Conservation (phyloP, 345 rosid species). For the Dimocarpus longan region DNA sequence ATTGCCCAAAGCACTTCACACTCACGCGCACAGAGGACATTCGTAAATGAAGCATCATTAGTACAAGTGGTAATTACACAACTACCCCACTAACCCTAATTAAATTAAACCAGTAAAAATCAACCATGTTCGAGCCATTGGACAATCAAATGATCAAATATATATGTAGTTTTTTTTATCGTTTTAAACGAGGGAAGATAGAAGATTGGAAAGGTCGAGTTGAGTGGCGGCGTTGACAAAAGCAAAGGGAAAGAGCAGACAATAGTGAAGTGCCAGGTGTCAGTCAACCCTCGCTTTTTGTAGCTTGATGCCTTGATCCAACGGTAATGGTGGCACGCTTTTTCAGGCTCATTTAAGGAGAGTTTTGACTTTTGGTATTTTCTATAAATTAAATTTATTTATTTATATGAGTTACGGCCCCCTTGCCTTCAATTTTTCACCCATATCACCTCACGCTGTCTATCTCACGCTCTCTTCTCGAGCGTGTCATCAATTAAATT, state of each 20-base stretch:
- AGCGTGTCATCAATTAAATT: too few species aligned
- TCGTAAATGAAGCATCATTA: constrained; percentile 20
- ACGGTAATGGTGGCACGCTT: constrained; percentile 51
- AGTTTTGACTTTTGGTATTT: constrained; percentile 37
- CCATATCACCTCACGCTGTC: not conserved
- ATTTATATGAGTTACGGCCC: constrained; percentile 9
- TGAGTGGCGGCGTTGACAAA: constrained; percentile 42
- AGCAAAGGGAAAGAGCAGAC: not conserved
- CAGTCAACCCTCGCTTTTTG: constrained; percentile 22
- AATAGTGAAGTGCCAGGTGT: constrained; percentile 33
- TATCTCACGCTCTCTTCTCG: not conserved
- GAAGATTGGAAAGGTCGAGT: constrained; percentile 8
- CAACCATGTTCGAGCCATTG: too few species aligned
- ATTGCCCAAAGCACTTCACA: not conserved
- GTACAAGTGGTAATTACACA: constrained; percentile 13
- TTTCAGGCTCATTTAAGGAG: constrained; percentile 34
- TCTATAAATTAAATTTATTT: not conserved
- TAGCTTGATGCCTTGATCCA: constrained; percentile 54
- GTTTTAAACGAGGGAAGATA: too few species aligned
- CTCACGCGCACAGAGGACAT: too few species aligned
- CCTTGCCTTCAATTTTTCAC: not conserved
- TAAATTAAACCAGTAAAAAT: too few species aligned
- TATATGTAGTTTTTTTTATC: too few species aligned
- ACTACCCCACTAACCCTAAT: constrained; percentile 18
- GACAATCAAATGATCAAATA: too few species aligned